A percentile compares a stretch with the other conserved stretches of the same genome.
phyloP scores from a whole-genome alignment of 345 rosid genomes.

The Hibiscus tridactylites region DNA sequence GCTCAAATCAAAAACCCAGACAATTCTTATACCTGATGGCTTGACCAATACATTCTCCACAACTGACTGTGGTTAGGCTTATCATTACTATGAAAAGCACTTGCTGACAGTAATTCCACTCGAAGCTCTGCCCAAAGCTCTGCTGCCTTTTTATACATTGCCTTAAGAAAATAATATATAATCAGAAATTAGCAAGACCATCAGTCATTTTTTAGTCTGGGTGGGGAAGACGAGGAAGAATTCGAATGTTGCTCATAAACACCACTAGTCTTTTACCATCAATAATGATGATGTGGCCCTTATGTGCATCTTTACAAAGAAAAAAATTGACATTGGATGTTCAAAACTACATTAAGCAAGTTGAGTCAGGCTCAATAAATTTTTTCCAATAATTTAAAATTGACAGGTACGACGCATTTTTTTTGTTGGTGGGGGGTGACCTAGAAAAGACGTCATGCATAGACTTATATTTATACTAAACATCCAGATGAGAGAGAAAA shows the following conservation, averaged over 20 bases:
- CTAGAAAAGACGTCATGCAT: not conserved
- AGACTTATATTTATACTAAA: not conserved
- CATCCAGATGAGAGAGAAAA: not conserved
- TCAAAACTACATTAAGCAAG: not conserved
- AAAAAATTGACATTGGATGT: not conserved
- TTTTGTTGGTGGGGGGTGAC: not conserved
- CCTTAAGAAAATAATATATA: slow-evolving; percentile 30
- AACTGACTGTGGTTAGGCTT: slow-evolving; percentile 84
- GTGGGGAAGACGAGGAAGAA: not conserved
- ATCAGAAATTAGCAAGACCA: slow-evolving; percentile 25
- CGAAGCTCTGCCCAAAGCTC: slow-evolving; percentile 99
- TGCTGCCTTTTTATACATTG: slow-evolving; percentile 86
- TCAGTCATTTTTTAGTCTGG: not conserved
- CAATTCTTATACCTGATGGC: slow-evolving; percentile 75
- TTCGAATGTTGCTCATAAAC: not conserved
- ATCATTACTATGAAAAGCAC: slow-evolving; percentile 69
- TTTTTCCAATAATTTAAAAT: not conserved
- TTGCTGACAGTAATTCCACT: slow-evolving; percentile 81
- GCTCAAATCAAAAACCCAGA: not conserved
- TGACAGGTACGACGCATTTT: not conserved
- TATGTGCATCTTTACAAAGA: not conserved
- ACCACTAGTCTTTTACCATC: not conserved
- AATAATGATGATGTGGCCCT: not conserved
- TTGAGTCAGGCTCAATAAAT: not conserved
- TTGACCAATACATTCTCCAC: slow-evolving; percentile 98